A percentile compares a stretch with the other conserved stretches of the same genome.
Evolutionary conservation across 2,329 filamentous ascomycete genomes (phyloP).

Genomic region (Coniochaeta hoffmannii): DNA sequence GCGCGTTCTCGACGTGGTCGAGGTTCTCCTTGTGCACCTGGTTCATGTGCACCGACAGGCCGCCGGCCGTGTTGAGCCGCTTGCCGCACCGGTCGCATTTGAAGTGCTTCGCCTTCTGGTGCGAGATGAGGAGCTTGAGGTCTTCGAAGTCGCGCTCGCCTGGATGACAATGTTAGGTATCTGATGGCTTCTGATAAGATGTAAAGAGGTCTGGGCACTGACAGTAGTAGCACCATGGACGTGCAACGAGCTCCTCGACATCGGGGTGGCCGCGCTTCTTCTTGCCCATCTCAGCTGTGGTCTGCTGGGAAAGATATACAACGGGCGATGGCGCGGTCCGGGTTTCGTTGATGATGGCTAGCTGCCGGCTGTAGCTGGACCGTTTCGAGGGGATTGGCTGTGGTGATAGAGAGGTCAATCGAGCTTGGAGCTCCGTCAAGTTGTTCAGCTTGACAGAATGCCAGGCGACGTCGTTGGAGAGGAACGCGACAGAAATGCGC

Average conservation of each 20-base stretch:
- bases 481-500: constrained; percentile 1
- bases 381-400: not conserved
- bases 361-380: no score
- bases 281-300: constrained; percentile 60
- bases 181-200: not conserved
- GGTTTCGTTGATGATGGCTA: not conserved
- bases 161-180: constrained; percentile 19
- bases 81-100: constrained; percentile 90
- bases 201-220: constrained; percentile 11
- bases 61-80: constrained; percentile 88
- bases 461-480: not conserved
- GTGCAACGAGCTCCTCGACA: constrained; percentile 77
- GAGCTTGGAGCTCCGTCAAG: not conserved
- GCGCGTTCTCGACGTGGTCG: constrained; percentile 81
- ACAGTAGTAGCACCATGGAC: constrained; percentile 99
- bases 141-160: constrained; percentile 96
- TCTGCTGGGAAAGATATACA: not conserved
- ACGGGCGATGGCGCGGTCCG: not conserved
- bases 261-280: constrained; percentile 83
- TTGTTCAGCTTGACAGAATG: not conserved
- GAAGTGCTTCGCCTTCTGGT: constrained; percentile 99
- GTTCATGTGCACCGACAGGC: constrained; percentile 93
- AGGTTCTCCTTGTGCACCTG: constrained; percentile 97
- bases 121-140: constrained; percentile 88
- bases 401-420: not conserved